Base-by-base conservation (phyloP, 306 rosid species). In the Vachellia pachyceras region DNA sequence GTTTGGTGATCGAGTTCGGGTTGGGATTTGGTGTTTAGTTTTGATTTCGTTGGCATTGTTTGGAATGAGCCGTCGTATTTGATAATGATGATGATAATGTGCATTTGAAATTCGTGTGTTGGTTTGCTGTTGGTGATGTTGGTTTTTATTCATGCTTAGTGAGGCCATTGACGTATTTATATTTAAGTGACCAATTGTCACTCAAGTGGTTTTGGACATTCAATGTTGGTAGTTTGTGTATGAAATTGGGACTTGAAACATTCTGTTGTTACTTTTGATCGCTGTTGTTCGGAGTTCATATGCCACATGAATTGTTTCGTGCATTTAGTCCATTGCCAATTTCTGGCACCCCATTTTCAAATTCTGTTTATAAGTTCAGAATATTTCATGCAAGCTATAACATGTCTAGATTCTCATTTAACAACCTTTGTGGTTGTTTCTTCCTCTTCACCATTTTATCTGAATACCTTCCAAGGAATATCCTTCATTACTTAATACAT, bases 251-350 rank as follows among this genome's bases (percentile, higher is more conserved):
- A 58, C 46, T 49, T 72, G 14, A 29, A 72, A 47, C 42, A 13
- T 46, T 42, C 52, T 42, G 35, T 7, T 42, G 35, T 7, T 67
- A 17, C 22, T 15, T 14, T 72, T 46, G 63, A 49, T 46, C 54
- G 1, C 4, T 29, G 36, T 69, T 70, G 39, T 70, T 70, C 22
- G 3, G 37, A 44, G 55, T 45, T 44, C 39, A 1, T 5, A 23
- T 57, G 44, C 54, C 39, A 3, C 17, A 11, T 22, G 20, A 70
- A 44, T 11, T 67, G 47, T 40, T 40, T 67, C 25, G 5, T 13
- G 58, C 13, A 20, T 23, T 14, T 71, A 45, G 49, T 71, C 60
- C 58, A 25, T 71, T 70, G 57, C 11, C 75, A 44, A 70, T 70
- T 44, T 45, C 55, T 70, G 39, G 57, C 20, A 23, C 3, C 23